Conservation (phyloP, 1,284 basidiomycete species). For the Grifola frondosa region DNA sequence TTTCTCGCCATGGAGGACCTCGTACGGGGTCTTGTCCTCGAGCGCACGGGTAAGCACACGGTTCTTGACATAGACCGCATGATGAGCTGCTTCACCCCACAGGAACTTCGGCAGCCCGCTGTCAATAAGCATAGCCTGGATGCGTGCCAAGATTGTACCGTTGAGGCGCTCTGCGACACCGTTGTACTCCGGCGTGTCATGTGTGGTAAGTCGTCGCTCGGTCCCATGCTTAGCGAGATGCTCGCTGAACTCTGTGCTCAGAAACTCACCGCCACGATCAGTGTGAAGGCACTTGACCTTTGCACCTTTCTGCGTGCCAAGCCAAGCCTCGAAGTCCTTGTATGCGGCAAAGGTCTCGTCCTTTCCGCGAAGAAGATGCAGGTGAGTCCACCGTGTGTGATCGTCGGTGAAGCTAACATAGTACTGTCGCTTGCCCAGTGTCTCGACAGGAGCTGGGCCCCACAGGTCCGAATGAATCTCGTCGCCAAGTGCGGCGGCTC, state of each 20-base stretch:
- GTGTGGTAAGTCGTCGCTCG: constrained; percentile 20
- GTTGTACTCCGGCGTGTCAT: constrained; percentile 37
- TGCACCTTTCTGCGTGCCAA: constrained; percentile 15
- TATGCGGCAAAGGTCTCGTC: constrained; percentile 18
- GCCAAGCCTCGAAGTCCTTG: constrained; percentile 16
- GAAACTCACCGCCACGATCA: constrained; percentile 24
- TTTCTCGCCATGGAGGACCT: constrained; percentile 28
- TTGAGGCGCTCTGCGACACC: constrained; percentile 35
- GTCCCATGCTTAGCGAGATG: constrained; percentile 7
- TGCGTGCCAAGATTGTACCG: constrained; percentile 25
- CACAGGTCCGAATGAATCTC: constrained; percentile 26
- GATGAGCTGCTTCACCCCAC: constrained; percentile 38
- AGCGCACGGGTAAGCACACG: constrained; percentile 31
- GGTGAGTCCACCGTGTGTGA: constrained; percentile 7
- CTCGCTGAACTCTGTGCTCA: constrained; percentile 1
- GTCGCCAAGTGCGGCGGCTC: constrained; percentile 19
- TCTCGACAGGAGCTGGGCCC: constrained; percentile 23
- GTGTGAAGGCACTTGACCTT: constrained; percentile 34
- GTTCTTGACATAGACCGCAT: constrained; percentile 40
- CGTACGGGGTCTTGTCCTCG: constrained; percentile 31
- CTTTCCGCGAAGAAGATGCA: constrained; percentile 21
- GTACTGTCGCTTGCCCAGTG: constrained; percentile 20
- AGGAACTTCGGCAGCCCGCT: constrained; percentile 30
- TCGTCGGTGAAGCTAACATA: constrained; percentile 28
- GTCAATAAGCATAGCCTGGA: constrained; percentile 24